phyloP scores from a whole-genome alignment of 441 rosid genomes.

The Codiaeum variegatum region DNA sequence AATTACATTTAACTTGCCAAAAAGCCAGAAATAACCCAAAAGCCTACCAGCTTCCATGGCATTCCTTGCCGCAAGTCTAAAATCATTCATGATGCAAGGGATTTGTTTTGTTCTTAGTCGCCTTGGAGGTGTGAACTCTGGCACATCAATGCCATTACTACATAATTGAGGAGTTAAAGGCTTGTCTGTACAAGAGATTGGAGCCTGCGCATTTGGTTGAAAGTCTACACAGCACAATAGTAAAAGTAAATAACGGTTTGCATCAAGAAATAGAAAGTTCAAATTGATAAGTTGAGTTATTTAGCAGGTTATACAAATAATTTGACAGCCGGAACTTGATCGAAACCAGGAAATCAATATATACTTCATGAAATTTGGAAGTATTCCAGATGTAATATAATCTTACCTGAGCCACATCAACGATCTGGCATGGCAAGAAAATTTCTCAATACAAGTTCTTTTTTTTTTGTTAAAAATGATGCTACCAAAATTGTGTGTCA shows the following conservation, averaged over 20 bases:
- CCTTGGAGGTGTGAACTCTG: conserved; percentile 51
- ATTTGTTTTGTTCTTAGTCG: conserved; percentile 42
- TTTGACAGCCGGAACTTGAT: not conserved
- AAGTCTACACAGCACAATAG: conserved; percentile 4
- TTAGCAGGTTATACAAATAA: not conserved
- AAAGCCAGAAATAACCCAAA: no score
- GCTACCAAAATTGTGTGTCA: no score
- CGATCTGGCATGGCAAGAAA: not conserved
- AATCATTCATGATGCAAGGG: conserved; percentile 42
- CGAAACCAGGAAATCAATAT: no score
- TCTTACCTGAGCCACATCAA: not conserved
- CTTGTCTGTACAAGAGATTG: conserved; percentile 34
- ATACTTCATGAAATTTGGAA: not conserved
- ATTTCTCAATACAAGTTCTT: not conserved
- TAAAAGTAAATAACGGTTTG: conserved; percentile 31
- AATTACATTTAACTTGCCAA: no score
- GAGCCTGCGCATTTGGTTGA: conserved; percentile 36
- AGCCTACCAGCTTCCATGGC: conserved; percentile 53
- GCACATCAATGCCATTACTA: conserved; percentile 38
- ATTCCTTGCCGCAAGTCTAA: conserved; percentile 49
- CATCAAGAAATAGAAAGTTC: conserved; percentile 13
- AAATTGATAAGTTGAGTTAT: no score
- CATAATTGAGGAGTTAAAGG: conserved; percentile 39
- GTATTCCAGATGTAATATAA: not conserved
- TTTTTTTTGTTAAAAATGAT: no score